Evolutionary conservation across 108 stramenopile genomes (phyloP).

Genomic region (Cyclostephanos invisitatus): DNA sequence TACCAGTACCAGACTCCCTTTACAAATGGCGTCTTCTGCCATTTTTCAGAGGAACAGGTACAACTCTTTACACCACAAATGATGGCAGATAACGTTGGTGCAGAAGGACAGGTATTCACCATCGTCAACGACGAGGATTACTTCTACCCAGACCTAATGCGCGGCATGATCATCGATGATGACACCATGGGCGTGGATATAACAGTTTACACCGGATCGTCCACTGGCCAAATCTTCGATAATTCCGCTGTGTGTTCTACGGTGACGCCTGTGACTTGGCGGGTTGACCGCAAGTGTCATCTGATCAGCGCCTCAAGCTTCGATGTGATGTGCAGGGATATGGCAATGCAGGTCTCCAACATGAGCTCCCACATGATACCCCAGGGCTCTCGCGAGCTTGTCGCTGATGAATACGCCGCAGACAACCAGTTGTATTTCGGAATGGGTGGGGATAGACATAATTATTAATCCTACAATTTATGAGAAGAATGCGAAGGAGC

Average conservation of each 20-base stretch:
- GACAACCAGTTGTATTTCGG: slow-evolving; percentile 29
- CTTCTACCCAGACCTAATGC: slow-evolving; percentile 51
- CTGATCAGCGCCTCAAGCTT: slow-evolving; percentile 67
- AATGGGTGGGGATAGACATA: too few relatives aligned
- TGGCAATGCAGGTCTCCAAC: slow-evolving; percentile 61
- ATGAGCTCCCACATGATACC: slow-evolving; percentile 62
- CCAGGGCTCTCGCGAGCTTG: slow-evolving; percentile 66
- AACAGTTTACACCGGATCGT: slow-evolving; percentile 64
- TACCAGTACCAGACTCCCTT: slow-evolving; percentile 57
- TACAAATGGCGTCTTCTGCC: slow-evolving; percentile 58
- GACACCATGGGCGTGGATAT: slow-evolving; percentile 54
- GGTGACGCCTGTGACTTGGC: slow-evolving; percentile 75
- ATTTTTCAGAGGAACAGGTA: slow-evolving; percentile 15
- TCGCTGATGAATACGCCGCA: slow-evolving; percentile 40
- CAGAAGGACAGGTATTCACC: slow-evolving; percentile 52
- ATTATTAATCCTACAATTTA: too few relatives aligned
- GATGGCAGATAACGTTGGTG: slow-evolving; percentile 29
- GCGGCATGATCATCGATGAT: slow-evolving; percentile 36
- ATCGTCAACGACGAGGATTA: slow-evolving; percentile 51
- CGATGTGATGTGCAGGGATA: slow-evolving; percentile 69
- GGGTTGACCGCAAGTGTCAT: slow-evolving; percentile 77
- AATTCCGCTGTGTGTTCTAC: slow-evolving; percentile 52
- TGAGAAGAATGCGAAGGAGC: neutral
- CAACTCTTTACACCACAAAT: slow-evolving; percentile 1
- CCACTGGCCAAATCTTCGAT: slow-evolving; percentile 53